Evolutionary conservation across 1,284 basidiomycete species (phyloP).

Genomic region (Tremellales sp.): DNA sequence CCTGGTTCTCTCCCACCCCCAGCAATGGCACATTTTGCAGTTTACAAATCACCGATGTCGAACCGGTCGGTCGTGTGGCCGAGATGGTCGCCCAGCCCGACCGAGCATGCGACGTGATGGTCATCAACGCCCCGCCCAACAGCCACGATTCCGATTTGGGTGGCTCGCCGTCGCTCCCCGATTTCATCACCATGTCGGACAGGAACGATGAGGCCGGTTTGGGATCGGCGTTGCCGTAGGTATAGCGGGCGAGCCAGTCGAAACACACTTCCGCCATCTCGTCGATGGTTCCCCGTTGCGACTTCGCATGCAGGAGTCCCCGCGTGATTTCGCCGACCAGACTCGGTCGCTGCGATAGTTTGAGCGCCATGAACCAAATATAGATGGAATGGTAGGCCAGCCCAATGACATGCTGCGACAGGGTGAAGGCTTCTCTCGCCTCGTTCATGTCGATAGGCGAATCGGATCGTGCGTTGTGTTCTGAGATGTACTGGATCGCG

Average conservation of each 20-base stretch:
- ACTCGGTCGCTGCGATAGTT: constrained; percentile 74
- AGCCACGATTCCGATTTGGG: constrained; percentile 71
- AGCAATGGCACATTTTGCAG: constrained; percentile 86
- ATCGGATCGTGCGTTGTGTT: constrained; percentile 56
- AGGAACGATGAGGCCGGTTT: constrained; percentile 78
- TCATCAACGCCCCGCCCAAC: constrained; percentile 79
- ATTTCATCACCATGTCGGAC: constrained; percentile 57
- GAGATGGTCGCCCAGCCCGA: constrained; percentile 87
- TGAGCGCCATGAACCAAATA: constrained; percentile 89
- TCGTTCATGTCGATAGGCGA: constrained; percentile 56
- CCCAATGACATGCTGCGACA: constrained; percentile 92
- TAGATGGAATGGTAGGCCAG: constrained; percentile 92
- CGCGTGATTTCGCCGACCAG: constrained; percentile 85
- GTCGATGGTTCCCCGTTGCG: constrained; percentile 69
- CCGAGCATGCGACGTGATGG: constrained; percentile 68
- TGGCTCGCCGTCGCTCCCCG: constrained; percentile 26
- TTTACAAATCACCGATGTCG: constrained; percentile 76
- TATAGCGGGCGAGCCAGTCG: constrained; percentile 94
- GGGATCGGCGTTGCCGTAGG: constrained; percentile 90
- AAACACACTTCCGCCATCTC: constrained; percentile 95
- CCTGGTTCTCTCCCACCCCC: constrained; percentile 73
- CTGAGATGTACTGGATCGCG: constrained; percentile 88
- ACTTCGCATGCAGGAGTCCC: constrained; percentile 83
- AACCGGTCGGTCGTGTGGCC: constrained; percentile 83
- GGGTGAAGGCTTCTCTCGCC: constrained; percentile 69